Evolutionary conservation across 257 asterid species (phyloP).

Genomic region (Solanum tarijense): DNA sequence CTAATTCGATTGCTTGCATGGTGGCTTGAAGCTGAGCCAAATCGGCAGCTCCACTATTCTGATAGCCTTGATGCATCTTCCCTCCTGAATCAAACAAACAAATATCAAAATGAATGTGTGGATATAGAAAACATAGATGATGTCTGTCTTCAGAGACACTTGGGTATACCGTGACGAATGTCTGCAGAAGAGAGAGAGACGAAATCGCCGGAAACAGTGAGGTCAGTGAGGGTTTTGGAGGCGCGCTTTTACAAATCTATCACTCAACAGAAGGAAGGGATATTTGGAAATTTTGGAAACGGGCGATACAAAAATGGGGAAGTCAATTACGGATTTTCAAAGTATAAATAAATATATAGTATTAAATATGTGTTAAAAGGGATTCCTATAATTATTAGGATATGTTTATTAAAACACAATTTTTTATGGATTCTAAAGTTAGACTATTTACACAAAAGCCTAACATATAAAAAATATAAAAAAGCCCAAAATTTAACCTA

Average conservation of each 20-base stretch:
- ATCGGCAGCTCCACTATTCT: conserved; percentile 35
- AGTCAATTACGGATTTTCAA: background rate
- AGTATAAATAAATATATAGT: background rate
- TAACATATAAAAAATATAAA: no score
- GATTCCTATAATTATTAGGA: no score
- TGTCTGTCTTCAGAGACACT: background rate
- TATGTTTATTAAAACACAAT: no score
- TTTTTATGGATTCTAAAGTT: no score
- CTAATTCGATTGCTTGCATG: conserved; percentile 75
- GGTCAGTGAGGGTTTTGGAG: background rate
- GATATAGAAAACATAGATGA: background rate
- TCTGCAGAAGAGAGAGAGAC: background rate
- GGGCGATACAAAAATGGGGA: background rate
- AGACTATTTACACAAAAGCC: no score
- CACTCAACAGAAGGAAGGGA: background rate
- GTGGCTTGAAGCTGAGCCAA: conserved; percentile 69
- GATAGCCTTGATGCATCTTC: conserved; percentile 39
- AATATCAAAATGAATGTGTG: background rate
- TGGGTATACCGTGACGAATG: background rate
- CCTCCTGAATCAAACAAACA: conserved; percentile 8
- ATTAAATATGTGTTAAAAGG: no score
- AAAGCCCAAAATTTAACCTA: no score
- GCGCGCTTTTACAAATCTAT: background rate
- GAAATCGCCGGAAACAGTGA: background rate
- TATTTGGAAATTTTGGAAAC: background rate